Conservation (phyloP, 1,284 basidiomycete species). For the Kalmanozyma brasiliensis region DNA sequence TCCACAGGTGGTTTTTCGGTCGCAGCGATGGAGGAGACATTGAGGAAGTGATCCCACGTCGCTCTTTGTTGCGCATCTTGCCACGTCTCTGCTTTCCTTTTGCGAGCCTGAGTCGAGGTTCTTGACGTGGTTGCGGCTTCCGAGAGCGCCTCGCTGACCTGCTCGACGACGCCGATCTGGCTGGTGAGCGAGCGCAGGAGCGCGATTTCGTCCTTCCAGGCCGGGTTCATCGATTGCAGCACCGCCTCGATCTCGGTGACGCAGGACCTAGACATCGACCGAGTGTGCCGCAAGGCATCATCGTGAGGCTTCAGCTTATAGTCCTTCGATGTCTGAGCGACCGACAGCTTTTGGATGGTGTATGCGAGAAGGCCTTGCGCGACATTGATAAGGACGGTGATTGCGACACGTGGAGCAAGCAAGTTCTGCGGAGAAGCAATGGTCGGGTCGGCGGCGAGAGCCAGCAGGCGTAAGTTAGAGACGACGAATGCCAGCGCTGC, state of each 20-base stretch:
- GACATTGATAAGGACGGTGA: constrained; percentile 45
- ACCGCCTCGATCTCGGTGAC: constrained; percentile 25
- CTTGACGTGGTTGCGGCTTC: constrained; percentile 5
- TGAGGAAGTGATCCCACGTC: constrained; percentile 42
- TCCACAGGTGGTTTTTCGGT: constrained; percentile 21
- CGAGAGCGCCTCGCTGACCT: constrained; percentile 18
- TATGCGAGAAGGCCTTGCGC: constrained; percentile 31
- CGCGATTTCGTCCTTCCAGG: constrained; percentile 47
- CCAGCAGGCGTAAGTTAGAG: constrained; percentile 31
- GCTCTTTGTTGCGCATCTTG: constrained; percentile 33
- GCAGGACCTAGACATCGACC: constrained; percentile 9
- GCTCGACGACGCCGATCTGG: constrained; percentile 39
- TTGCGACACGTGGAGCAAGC: constrained; percentile 41
- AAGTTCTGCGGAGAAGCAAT: constrained; percentile 32
- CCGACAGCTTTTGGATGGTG: constrained; percentile 15
- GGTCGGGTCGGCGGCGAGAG: constrained; percentile 27
- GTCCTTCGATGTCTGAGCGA: constrained; percentile 17
- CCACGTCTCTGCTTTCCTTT: constrained; percentile 28
- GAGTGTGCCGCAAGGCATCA: constrained; percentile 5
- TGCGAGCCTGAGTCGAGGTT: neutral
- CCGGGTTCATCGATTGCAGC: constrained; percentile 38
- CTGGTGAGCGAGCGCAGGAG: constrained; percentile 36
- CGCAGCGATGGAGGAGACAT: constrained; percentile 14
- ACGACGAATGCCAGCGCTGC: constrained; percentile 26
- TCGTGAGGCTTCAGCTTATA: constrained; percentile 12